A percentile compares a stretch with the other conserved stretches of the same genome.
These are phyloP conservation scores for Colletotrichum liriopes DNA, from an alignment of 2,329 filamentous ascomycete genomes.

Conservation along the genomic window DNA sequence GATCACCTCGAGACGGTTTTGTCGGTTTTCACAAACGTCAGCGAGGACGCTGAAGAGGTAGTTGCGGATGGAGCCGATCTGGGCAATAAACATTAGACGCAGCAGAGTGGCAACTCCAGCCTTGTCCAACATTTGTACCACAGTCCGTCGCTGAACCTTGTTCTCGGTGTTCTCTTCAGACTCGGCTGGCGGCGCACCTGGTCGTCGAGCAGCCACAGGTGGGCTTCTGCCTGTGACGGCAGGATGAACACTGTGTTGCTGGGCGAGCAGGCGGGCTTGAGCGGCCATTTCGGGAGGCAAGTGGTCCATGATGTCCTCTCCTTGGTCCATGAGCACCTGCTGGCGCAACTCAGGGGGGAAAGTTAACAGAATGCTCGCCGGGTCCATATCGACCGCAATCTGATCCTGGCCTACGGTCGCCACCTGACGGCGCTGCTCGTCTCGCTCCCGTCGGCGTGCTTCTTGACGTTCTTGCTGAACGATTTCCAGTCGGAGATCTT, in stretches of 20 bases:
- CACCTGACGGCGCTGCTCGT: constrained; percentile 81
- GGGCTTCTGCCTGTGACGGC: constrained; percentile 51
- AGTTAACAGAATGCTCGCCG: constrained; percentile 92
- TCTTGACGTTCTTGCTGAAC: constrained; percentile 92
- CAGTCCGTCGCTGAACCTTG: constrained; percentile 83
- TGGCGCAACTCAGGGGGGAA: constrained; percentile 88
- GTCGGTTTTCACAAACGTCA: constrained; percentile 95
- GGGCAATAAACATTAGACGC: constrained; percentile 97
- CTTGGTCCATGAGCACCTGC: constrained; percentile 91
- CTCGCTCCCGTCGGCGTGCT: constrained; percentile 88
- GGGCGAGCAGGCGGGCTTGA: constrained; percentile 75
- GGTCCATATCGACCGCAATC: constrained; percentile 83
- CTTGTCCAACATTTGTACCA: constrained; percentile 98
- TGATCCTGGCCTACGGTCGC: constrained; percentile 67
- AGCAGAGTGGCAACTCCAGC: constrained; percentile 95
- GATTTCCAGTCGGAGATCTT: constrained; percentile 91
- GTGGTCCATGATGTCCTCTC: constrained; percentile 87
- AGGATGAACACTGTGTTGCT: constrained; percentile 51
- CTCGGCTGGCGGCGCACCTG: constrained; percentile 40
- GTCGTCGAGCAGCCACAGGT: constrained; percentile 46
- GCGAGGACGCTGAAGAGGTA: constrained; percentile 90
- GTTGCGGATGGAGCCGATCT: constrained; percentile 87
- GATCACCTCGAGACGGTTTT: constrained; percentile 94
- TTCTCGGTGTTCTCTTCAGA: constrained; percentile 64
- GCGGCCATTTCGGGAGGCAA: constrained; percentile 89